Evolutionary conservation across 176 grass and related monocot species (phyloP).

Genomic region (Bonia amplexicaulis): DNA sequence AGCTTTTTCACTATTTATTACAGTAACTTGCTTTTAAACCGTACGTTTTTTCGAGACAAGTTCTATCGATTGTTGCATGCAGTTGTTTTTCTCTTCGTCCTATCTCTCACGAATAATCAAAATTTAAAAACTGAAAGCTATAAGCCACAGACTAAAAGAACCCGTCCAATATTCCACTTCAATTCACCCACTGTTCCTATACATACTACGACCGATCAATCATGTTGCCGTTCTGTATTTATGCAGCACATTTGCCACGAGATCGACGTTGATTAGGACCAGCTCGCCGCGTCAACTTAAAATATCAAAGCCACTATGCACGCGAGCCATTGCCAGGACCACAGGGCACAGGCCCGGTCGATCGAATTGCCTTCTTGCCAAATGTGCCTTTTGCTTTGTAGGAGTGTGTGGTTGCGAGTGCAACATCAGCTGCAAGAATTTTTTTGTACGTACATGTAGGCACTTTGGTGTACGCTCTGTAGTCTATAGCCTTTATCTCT

Average conservation of each 20-base stretch:
- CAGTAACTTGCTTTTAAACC: too few species aligned
- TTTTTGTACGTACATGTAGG: neutral
- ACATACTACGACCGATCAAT: neutral
- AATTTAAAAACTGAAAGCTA: too few species aligned
- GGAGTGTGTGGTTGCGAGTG: neutral
- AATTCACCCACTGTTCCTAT: too few species aligned
- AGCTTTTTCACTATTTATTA: too few species aligned
- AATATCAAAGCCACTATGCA: neutral
- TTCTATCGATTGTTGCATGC: too few species aligned
- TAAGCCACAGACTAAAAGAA: too few species aligned
- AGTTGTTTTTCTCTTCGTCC: too few species aligned
- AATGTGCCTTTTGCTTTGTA: neutral
- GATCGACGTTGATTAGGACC: neutral
- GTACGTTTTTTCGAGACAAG: too few species aligned
- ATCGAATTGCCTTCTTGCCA: neutral
- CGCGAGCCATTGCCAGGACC: neutral
- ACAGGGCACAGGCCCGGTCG: neutral
- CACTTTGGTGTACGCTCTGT: neutral
- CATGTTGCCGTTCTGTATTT: neutral
- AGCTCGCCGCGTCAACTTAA: conserved; percentile 11
- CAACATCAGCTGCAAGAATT: neutral
- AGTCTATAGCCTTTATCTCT: neutral
- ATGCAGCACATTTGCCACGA: neutral
- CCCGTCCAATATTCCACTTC: too few species aligned
- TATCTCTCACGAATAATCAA: too few species aligned